A percentile compares a stretch with the other conserved stretches of the same genome.
Conservation (phyloP, 2,329 filamentous ascomycete genomes). For the Aureobasidium sp. region DNA sequence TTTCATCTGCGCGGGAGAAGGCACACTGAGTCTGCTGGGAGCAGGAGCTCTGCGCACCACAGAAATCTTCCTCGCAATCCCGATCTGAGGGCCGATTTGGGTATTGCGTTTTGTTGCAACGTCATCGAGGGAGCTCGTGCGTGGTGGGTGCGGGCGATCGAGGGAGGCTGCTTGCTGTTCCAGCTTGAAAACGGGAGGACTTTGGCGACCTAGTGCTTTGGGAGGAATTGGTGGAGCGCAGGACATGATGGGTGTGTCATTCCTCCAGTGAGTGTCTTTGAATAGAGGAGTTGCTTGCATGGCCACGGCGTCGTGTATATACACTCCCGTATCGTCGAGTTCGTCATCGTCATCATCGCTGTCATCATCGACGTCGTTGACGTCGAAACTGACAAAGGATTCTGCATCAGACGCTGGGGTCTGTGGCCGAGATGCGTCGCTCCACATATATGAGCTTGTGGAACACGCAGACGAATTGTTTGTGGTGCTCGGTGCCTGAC, state of each 20-base stretch:
- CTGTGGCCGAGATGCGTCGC: slow-evolving; percentile 24
- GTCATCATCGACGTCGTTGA: slow-evolving; percentile 11
- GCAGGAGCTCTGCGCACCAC: slow-evolving; percentile 16
- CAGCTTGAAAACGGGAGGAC: slow-evolving; percentile 1
- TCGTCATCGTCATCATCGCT: not conserved
- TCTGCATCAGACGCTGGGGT: slow-evolving; percentile 21
- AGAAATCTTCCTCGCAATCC: slow-evolving; percentile 26
- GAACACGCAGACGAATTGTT: slow-evolving; percentile 15
- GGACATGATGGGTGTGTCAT: not conserved
- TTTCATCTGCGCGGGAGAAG: not conserved
- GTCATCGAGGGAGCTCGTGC: slow-evolving; percentile 11
- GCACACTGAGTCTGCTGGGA: not conserved
- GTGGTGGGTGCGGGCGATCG: not conserved
- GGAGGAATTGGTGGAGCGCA: not conserved
- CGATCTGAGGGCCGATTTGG: slow-evolving; percentile 20
- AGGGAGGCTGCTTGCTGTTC: not conserved
- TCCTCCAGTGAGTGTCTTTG: slow-evolving; percentile 5
- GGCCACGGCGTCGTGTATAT: not conserved
- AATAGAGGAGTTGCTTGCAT: slow-evolving; percentile 1
- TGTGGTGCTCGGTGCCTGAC: not conserved
- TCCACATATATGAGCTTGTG: slow-evolving; percentile 22
- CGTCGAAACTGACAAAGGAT: slow-evolving; percentile 16
- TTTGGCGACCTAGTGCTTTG: slow-evolving; percentile 11
- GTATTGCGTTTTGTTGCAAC: not conserved
- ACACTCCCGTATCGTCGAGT: not conserved